Conservation (phyloP, 1,284 basidiomycete genomes). For the Ganoderma meredithae region DNA sequence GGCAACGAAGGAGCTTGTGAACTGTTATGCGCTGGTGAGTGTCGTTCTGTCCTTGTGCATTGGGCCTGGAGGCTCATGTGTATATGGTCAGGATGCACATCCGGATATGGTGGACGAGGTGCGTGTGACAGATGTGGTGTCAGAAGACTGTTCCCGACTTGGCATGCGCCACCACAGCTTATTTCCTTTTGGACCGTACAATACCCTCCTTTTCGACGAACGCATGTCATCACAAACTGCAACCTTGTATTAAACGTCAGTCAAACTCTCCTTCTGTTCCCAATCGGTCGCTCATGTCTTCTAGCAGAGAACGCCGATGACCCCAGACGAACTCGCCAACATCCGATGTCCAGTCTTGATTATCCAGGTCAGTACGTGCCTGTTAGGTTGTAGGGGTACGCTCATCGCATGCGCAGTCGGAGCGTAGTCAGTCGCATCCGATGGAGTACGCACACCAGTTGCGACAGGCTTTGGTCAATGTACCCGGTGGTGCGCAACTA, state of each 20-base stretch:
- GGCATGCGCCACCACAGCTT: constrained; percentile 48
- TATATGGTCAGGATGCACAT: constrained; percentile 33
- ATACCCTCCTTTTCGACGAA: constrained; percentile 61
- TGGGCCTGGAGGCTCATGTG: neutral
- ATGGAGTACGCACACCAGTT: constrained; percentile 64
- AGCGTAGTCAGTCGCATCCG: constrained; percentile 62
- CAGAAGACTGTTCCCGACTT: constrained; percentile 2
- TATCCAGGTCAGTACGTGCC: constrained; percentile 61
- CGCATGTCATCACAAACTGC: constrained; percentile 58
- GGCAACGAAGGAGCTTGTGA: constrained; percentile 62
- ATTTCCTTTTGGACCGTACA: constrained; percentile 67
- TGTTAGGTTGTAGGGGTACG: neutral
- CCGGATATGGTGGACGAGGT: constrained; percentile 69
- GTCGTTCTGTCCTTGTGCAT: constrained; percentile 36
- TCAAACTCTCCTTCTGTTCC: neutral
- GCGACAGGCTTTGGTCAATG: constrained; percentile 55
- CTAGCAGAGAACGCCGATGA: constrained; percentile 60
- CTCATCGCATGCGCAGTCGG: constrained; percentile 53
- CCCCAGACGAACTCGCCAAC: constrained; percentile 51
- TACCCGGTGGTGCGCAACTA: constrained; percentile 54
- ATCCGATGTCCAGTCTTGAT: constrained; percentile 72
- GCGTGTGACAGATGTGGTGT: constrained; percentile 31
- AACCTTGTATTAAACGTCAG: constrained; percentile 68
- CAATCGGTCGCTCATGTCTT: neutral
- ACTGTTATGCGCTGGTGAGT: constrained; percentile 59